Evolutionary conservation across 2,329 filamentous ascomycete species (phyloP).

Genomic region (Diplodia intermedia): DNA sequence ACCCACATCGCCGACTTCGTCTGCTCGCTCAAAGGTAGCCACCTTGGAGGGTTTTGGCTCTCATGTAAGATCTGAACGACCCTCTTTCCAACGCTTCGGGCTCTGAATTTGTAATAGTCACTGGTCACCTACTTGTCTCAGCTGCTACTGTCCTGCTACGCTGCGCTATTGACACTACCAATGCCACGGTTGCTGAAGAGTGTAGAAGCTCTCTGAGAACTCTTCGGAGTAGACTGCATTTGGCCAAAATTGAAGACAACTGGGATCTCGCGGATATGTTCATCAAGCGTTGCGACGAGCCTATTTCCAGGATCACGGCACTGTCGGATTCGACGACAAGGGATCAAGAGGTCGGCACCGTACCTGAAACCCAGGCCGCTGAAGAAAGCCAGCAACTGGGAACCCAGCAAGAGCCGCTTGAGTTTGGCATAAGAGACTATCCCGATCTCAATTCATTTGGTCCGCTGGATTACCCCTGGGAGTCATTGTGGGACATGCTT

Average conservation of each 20-base stretch:
- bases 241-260: slow-evolving; percentile 9
- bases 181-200: slow-evolving; percentile 38
- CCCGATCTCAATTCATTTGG: slow-evolving; percentile 14
- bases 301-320: slow-evolving; percentile 22
- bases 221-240: slow-evolving; percentile 9
- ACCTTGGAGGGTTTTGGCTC: slow-evolving; percentile 62
- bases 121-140: slow-evolving; percentile 61
- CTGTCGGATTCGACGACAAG: no score
- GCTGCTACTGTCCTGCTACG: slow-evolving; percentile 61
- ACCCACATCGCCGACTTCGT: slow-evolving; percentile 60
- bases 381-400: neutral
- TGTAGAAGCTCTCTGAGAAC: slow-evolving; percentile 8
- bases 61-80: slow-evolving; percentile 36
- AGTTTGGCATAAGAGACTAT: neutral
- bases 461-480: slow-evolving; percentile 22
- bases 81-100: neutral
- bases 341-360: neutral
- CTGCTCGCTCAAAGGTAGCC: slow-evolving; percentile 53
- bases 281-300: slow-evolving; percentile 24
- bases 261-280: slow-evolving; percentile 32
- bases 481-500: slow-evolving; percentile 21
- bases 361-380: neutral
- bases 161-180: slow-evolving; percentile 59
- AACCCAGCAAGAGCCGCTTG: neutral
- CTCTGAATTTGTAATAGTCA: slow-evolving; percentile 44